These are phyloP conservation scores for Carex parvula DNA, from an alignment of 176 grass and related monocot species.

Conservation along the genomic window DNA sequence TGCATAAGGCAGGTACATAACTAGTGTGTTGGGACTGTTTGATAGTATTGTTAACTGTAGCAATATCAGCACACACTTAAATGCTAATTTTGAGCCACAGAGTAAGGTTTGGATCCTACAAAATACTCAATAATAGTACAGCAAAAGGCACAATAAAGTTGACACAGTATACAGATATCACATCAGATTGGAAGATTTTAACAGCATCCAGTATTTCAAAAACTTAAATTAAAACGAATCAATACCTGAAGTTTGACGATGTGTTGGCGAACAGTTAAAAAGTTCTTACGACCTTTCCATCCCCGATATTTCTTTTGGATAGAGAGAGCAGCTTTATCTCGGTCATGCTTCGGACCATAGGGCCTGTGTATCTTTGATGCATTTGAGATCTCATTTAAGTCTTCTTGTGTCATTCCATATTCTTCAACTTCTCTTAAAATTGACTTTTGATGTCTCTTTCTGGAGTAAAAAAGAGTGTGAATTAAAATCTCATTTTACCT, in stretches of 20 bases:
- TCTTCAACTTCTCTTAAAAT: slow-evolving; percentile 44
- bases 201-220: not conserved
- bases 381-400: slow-evolving; percentile 76
- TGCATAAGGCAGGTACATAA: slow-evolving; percentile 1
- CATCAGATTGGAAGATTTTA: not conserved
- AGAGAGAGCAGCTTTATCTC: slow-evolving; percentile 79
- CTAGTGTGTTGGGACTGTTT: not conserved
- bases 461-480: slow-evolving; percentile 1
- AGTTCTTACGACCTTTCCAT: slow-evolving; percentile 82
- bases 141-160: not conserved
- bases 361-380: slow-evolving; percentile 50
- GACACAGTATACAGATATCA: not conserved
- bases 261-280: slow-evolving; percentile 74
- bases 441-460: slow-evolving; percentile 63
- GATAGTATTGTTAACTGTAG: not conserved
- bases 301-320: slow-evolving; percentile 96
- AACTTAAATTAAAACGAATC: slow-evolving; percentile 17
- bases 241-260: slow-evolving; percentile 94
- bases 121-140: not conserved
- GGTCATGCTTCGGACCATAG: slow-evolving; percentile 46
- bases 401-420: slow-evolving; percentile 88
- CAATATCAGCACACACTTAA: not conserved
- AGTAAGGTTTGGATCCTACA: not conserved
- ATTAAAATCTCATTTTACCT: not conserved
- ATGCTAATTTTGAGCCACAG: not conserved